Conservation (phyloP, 116 monocot genomes). For the Phalaenopsis hybrid region DNA sequence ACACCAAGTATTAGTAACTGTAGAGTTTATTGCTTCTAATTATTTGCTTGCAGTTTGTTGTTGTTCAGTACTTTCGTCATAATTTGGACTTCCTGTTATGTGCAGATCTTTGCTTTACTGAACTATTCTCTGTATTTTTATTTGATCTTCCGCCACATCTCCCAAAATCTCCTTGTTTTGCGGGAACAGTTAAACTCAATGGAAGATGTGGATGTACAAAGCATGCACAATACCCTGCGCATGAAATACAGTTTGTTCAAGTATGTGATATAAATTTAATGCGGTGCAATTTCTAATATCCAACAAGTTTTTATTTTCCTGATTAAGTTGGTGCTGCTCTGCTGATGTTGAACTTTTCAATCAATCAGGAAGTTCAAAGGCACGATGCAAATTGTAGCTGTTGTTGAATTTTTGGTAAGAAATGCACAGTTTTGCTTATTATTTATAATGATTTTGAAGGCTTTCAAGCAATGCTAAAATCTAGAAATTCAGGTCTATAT, state of each 20-base stretch:
- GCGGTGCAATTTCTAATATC: neutral
- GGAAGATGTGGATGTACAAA: conserved; percentile 45
- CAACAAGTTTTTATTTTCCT: neutral
- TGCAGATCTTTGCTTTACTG: conserved; percentile 59
- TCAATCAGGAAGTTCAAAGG: conserved; percentile 73
- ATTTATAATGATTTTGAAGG: neutral
- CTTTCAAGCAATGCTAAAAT: neutral
- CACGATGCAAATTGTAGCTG: conserved; percentile 68
- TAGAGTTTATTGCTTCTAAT: neutral
- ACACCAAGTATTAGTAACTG: neutral
- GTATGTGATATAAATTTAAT: conserved; percentile 28
- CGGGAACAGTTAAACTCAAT: conserved; percentile 55
- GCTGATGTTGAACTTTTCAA: neutral
- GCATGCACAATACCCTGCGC: conserved; percentile 50
- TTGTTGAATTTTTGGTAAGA: conserved; percentile 66
- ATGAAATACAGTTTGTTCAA: conserved; percentile 82
- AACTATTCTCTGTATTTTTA: conserved; percentile 61
- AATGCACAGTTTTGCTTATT: neutral
- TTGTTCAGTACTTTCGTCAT: neutral
- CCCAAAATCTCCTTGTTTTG: conserved; percentile 56
- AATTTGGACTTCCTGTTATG: neutral
- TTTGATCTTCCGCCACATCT: conserved; percentile 54
- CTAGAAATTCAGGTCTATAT: conserved; percentile 51
- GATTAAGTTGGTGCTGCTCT: neutral
- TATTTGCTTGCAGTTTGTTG: neutral